A percentile compares a stretch with the other conserved stretches of the same genome.
Evolutionary conservation across 2,329 filamentous ascomycete species (phyloP).

Genomic region (Pseudocercospora pini-densiflorae): DNA sequence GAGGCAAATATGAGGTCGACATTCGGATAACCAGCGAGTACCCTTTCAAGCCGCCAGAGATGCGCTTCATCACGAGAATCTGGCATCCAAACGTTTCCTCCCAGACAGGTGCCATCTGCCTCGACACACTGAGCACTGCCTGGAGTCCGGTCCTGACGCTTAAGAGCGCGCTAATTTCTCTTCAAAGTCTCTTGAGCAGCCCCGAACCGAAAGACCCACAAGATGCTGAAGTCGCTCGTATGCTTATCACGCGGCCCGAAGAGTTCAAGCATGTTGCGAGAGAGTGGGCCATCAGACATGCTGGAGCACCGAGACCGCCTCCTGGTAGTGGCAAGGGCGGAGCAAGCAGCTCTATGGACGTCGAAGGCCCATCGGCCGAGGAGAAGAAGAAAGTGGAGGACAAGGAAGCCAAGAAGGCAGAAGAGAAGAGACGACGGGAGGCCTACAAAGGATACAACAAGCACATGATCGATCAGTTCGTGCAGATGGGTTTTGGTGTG

Average conservation of each 20-base stretch:
- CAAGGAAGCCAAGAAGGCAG: conserved; percentile 58
- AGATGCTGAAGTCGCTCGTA: conserved; percentile 90
- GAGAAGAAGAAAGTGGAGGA: conserved; percentile 57
- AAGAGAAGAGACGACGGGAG: conserved; percentile 56
- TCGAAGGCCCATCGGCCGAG: conserved; percentile 43
- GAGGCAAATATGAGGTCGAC: conserved; percentile 79
- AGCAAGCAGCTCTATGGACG: conserved; percentile 30
- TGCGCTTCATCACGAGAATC: conserved; percentile 90
- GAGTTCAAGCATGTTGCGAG: conserved; percentile 81
- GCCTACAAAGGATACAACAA: conserved; percentile 84
- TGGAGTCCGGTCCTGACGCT: conserved; percentile 98
- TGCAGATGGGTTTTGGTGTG: conserved; percentile 88
- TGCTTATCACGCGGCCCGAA: conserved; percentile 79
- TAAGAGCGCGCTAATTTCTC: conserved; percentile 89
- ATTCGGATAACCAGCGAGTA: conserved; percentile 88
- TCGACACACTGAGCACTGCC: conserved; percentile 85
- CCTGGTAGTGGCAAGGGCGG: conserved; percentile 49
- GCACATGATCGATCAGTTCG: conserved; percentile 80
- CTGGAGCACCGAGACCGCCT: conserved; percentile 71
- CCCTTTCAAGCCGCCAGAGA: conserved; percentile 88
- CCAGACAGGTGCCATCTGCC: conserved; percentile 86
- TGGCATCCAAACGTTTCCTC: conserved; percentile 95
- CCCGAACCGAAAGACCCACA: conserved; percentile 97
- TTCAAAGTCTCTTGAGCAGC: conserved; percentile 89
- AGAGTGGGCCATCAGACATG: conserved; percentile 87